Evolutionary conservation across 176 grass and related monocot genomes (phyloP), one percentile per base, ranked within the genome.

Genomic region (Leersia perrieri): DNA sequence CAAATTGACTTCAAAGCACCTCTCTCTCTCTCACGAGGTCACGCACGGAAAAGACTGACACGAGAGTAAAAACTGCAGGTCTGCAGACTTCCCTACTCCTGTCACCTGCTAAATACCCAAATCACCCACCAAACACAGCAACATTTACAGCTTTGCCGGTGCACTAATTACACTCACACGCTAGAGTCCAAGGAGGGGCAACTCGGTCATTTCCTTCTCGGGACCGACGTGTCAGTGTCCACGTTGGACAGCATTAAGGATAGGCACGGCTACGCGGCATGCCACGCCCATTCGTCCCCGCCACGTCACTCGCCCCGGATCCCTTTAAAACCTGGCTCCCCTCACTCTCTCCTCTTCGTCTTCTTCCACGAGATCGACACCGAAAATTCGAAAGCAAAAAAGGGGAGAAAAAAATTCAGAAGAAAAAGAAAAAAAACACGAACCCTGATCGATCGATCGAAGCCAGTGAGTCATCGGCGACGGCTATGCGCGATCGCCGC

Each of bases 171-270:
- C 4, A 3, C n/a, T 14, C 4, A 3, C 0, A 2, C 36, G 12
- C 66, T 65, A 66, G 26, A 20, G 1, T 73, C 33, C 86, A 88
- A 78, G 11, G 0, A 11, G 55, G 74, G 74, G 15, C 0, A 73
- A 11, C 0, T 0, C 0, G 0, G 74, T 1, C 58, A 66, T 88
- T 87, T 67, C 3, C 0, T 0, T 0, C 0, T 0, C 0, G 0
- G 3, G 61, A 16, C 60, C 80, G 16, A 25, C 34, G 0, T 3
- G 42, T 67, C 80, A 7, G 34, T 30, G 1, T 2, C 71, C 80
- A 91, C 65, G 70, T 80, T 18, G 63, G 70, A 75, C 20, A 64
- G 10, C 42, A 8, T 78, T 15, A 7, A 60, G 71, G 42, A 57
- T 33, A 78, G n/a, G 28, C n/a, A 38, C 44, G 60, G 14, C 72